phyloP scores from a whole-genome alignment of 129 eudicot genomes.

The Saposhnikovia divaricata region DNA sequence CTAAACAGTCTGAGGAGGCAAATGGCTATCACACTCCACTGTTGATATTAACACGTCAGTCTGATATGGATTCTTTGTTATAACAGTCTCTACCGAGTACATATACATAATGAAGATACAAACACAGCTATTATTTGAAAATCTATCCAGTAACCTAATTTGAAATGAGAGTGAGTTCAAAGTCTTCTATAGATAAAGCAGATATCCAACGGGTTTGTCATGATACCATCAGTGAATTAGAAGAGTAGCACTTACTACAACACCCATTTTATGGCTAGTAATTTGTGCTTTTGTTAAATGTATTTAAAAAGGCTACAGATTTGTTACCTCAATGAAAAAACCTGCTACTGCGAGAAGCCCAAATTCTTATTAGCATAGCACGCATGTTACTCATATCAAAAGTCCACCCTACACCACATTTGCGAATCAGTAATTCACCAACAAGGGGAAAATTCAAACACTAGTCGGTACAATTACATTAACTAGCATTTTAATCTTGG shows the following conservation, averaged over 20 bases:
- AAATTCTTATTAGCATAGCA: constrained; percentile 31
- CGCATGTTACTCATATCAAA: constrained; percentile 15
- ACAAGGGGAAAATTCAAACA: not conserved
- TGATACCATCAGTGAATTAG: not conserved
- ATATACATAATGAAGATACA: not conserved
- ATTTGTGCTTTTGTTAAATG: not conserved
- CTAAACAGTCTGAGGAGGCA: not conserved
- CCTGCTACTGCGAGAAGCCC: constrained; percentile 23
- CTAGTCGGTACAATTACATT: too few species aligned
- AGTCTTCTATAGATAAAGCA: not conserved
- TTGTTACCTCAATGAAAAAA: constrained; percentile 24
- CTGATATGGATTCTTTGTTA: not conserved
- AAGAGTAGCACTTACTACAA: constrained; percentile 1
- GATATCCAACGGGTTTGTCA: not conserved
- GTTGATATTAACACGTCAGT: not conserved
- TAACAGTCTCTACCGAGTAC: not conserved
- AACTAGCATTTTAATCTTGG: too few species aligned
- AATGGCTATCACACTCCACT: not conserved
- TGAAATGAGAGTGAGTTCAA: not conserved
- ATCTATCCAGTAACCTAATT: not conserved
- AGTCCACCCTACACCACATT: constrained; percentile 28
- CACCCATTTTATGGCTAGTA: not conserved
- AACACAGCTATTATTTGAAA: not conserved
- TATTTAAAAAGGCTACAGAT: constrained; percentile 13
- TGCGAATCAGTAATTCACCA: constrained; percentile 17